Evolutionary conservation across 441 rosid species (phyloP).

Genomic region (Pelargonium myrrhifolium): DNA sequence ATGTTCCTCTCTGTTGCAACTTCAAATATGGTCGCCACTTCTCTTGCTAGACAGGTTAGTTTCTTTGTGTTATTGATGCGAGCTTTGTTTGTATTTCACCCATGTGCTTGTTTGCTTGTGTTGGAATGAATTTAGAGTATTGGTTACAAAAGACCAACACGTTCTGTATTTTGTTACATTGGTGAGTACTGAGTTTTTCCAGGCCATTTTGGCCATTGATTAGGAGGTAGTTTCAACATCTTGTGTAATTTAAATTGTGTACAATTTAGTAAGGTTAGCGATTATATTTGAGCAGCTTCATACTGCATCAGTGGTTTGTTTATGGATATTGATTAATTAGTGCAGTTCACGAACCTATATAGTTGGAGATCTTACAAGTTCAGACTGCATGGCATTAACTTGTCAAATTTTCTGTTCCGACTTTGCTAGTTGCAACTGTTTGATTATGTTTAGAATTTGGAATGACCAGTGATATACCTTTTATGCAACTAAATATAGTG

Average conservation of each 20-base stretch:
- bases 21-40: constrained; percentile 82
- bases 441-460: neutral
- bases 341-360: neutral
- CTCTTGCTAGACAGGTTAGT: constrained; percentile 72
- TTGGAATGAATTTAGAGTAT: neutral
- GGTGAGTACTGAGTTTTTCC: neutral
- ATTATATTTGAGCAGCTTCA: neutral
- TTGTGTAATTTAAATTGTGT: neutral
- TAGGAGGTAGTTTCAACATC: neutral
- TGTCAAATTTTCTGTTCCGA: no score
- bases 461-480: neutral
- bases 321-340: neutral
- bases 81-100: neutral
- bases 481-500: neutral
- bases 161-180: neutral
- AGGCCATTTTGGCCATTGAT: neutral
- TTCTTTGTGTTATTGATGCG: constrained; percentile 17
- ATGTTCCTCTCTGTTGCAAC: constrained; percentile 91
- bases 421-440: no score
- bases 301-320: neutral
- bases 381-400: neutral
- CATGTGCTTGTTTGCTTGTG: neutral
- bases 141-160: neutral
- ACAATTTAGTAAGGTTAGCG: neutral
- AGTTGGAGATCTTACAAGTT: neutral